Base-by-base conservation (phyloP, 192 early-diverging fungal genomes). In the Umbelopsis sp. region DNA sequence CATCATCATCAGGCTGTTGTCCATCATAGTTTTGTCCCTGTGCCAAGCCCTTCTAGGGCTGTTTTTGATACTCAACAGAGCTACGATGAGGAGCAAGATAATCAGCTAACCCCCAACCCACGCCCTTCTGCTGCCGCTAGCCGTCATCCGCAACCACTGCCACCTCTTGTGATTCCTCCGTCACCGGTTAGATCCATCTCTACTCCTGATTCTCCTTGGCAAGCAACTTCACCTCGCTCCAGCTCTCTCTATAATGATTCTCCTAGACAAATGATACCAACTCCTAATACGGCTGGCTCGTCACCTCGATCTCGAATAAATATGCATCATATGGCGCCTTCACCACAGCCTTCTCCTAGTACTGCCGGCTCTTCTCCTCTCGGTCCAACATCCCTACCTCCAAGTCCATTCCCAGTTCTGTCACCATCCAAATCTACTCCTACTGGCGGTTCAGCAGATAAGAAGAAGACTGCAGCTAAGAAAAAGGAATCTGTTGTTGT, bases 381-480 rank as follows among this genome's bases (percentile, higher is more conserved):
- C 7, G 56, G 56, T 4, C 14, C 26, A 11, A 62, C 29, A 3
- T 62, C 56, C 20, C 20, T 49, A 31, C 56, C 31, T 5, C 56
- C 56, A 7, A 62, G 56, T 20, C 56, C 56, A 31, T 62, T 62
- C 56, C 56, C 56, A 7, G 56, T 62, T 62, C 5, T 62, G 31
- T 62, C 56, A 20, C 56, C 56, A 34, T 70, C 68, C 2, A 50
- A 70, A 22, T 66, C 49, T 24, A 77, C 72, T 51, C 62, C 72
- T 50, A 62, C 56, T n/a, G 56, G 56, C 4, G 26, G 56, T 62
- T 25, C 34, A 43, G 26, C 22, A 51, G 74, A 62, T 45, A 77
- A 71, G 69, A 69, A 50, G 45, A 66, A 65, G 74, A 73, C 26
- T 26, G 70, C 65, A 66, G 62, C 77, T 76, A 74, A 53, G 32